Percentiles rank a stretch among this genome's conserved stretches.
These are phyloP conservation scores for Piromyces finnis DNA, from an alignment of 192 early-diverging fungal species.

Conservation along the genomic window DNA sequence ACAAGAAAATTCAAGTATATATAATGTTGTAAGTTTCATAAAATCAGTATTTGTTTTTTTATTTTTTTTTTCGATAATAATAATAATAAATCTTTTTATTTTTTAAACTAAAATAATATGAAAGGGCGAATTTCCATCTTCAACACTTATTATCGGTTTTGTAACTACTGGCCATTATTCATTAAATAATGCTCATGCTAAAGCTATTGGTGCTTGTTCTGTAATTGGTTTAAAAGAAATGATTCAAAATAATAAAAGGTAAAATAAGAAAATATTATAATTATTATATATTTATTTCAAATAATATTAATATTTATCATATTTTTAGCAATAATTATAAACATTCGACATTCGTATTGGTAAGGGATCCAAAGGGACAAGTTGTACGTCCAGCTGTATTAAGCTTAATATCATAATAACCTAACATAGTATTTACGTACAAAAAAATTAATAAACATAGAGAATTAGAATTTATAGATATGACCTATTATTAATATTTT, in stretches of 20 bases:
- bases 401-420: neutral
- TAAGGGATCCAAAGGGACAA: neutral
- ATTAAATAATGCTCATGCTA: conserved; percentile 32
- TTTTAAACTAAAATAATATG: neutral
- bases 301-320: too few relatives aligned
- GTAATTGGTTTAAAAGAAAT: conserved; percentile 21
- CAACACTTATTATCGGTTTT: conserved; percentile 36
- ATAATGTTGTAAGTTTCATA: neutral
- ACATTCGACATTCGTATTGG: neutral
- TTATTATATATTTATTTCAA: too few relatives aligned
- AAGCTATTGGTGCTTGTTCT: conserved; percentile 44
- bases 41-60: too few relatives aligned
- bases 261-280: neutral
- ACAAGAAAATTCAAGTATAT: neutral
- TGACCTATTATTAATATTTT: too few relatives aligned
- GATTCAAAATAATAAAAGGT: conserved; percentile 12
- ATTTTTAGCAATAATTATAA: neutral
- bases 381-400: neutral
- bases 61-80: too few relatives aligned
- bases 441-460: too few relatives aligned
- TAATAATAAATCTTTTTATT: too few relatives aligned
- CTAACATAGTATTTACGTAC: too few relatives aligned
- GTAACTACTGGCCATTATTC: conserved; percentile 53
- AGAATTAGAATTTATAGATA: too few relatives aligned
- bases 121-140: conserved; percentile 16